These are phyloP conservation scores for Podospora fimiseda DNA, from an alignment of 495 filamentous ascomycete species.

Conservation along the genomic window DNA sequence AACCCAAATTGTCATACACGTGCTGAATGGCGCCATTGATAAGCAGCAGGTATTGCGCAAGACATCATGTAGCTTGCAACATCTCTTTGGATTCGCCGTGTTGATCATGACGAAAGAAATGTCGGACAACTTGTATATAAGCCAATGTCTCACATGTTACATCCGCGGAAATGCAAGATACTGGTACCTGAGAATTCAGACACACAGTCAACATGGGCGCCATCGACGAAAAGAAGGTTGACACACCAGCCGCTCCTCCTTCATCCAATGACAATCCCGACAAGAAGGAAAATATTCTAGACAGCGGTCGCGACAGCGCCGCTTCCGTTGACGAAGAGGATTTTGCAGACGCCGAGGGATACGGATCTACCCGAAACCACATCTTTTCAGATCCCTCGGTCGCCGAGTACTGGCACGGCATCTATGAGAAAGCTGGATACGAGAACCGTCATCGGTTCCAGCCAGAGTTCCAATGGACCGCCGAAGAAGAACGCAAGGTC, in stretches of 20 bases:
- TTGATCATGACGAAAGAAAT: neutral
- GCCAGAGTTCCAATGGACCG: constrained; percentile 41
- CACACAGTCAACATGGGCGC: constrained; percentile 16
- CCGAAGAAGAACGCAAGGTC: constrained; percentile 42
- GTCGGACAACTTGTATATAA: neutral
- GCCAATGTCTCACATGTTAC: neutral
- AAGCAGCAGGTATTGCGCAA: constrained; percentile 1
- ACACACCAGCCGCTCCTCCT: neutral
- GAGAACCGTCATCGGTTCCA: constrained; percentile 55
- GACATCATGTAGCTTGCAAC: neutral
- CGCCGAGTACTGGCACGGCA: constrained; percentile 21
- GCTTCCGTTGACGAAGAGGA: constrained; percentile 10
- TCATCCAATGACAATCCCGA: neutral
- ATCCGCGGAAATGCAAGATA: constrained; percentile 4
- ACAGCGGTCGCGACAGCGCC: neutral
- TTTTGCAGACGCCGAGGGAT: constrained; percentile 16
- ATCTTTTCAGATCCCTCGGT: constrained; percentile 23
- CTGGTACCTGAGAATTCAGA: neutral
- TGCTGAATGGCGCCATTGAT: constrained; percentile 4
- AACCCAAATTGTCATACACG: constrained; percentile 6
- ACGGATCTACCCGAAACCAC: constrained; percentile 31
- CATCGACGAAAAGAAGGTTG: neutral
- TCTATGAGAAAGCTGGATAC: constrained; percentile 35
- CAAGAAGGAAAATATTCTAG: neutral
- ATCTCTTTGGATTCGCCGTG: neutral